Conservation (phyloP, 129 eudicot species). For the Chrysanthemum makinoi region DNA sequence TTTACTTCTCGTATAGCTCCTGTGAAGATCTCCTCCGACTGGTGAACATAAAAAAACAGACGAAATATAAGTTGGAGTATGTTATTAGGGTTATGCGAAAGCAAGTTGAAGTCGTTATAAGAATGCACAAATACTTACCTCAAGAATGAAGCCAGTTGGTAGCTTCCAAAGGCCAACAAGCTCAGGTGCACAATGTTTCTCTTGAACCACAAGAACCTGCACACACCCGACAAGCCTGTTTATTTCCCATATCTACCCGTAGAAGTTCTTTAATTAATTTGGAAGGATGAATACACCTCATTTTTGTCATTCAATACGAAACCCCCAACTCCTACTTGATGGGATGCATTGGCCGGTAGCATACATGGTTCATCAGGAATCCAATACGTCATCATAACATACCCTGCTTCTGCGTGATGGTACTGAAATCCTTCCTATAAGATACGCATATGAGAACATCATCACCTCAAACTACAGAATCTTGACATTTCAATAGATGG, state of each 20-base stretch:
- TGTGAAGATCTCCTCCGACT: constrained; percentile 81
- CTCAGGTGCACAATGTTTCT: constrained; percentile 59
- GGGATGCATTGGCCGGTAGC: constrained; percentile 90
- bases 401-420: constrained; percentile 83
- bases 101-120: too few relatives aligned
- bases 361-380: constrained; percentile 75
- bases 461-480: not conserved
- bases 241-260: not conserved
- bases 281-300: constrained; percentile 41
- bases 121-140: constrained; percentile 35
- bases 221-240: constrained; percentile 16
- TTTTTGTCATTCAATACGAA: constrained; percentile 72
- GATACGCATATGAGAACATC: not conserved
- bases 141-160: constrained; percentile 86
- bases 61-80: too few relatives aligned
- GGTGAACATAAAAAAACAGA: constrained; percentile 12
- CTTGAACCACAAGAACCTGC: constrained; percentile 92
- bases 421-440: constrained; percentile 79
- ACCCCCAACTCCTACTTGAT: constrained; percentile 90
- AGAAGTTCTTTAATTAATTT: not conserved
- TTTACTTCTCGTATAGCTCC: constrained; percentile 91
- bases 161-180: constrained; percentile 80
- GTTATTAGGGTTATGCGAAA: too few relatives aligned
- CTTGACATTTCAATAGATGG: too few relatives aligned
- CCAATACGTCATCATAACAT: constrained; percentile 93